Evolutionary conservation across 1,284 basidiomycete species (phyloP), one percentile per base, ranked within the genome.

Genomic region (Neotropicomus parvogracilis): DNA sequence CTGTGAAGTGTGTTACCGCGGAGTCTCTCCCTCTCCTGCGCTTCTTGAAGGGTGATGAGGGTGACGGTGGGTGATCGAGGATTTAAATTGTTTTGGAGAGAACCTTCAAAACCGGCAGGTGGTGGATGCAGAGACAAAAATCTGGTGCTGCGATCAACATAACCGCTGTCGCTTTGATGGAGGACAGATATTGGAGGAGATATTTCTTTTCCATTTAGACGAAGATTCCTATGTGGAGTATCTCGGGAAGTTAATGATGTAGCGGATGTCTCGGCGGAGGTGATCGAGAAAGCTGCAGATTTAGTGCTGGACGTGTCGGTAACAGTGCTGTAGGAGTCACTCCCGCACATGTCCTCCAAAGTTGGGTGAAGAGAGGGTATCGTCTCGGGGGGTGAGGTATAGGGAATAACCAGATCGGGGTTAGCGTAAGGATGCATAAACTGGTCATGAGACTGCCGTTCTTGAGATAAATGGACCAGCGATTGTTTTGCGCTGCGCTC

Each of bases 21-120:
- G 39, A 77, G 70, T 31, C 75, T 63, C 73, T 79, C 71, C 47
- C 72, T 69, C 1, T 66, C 74, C 57, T 85, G 78, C 3, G 87
- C 87, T 66, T 90, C 83, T 60, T 88, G 83, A 40, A 88, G 70
- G 6, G 86, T 79, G 43, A 90, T 88, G 28, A 89, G 74, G 34
- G 78, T 73, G 56, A 87, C 81, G 13, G 77, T 68, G 20, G 78
- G 74, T 7, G 75, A 65, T 11, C 68, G 63, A 21, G 69, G 71
- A 40, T 80, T 33, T 6, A 33, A 4, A 16, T 17, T 80, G 33
- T 66, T 70, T 77, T 78, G 81, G 50, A 68, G 70, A 56, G 70
- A 66, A 33, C 71, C 60, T 39, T 60, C 68, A 34, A 61, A 54
- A 27, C 50, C 37, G 19, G 57, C 49, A 47, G 63, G 69, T 34